Conservation (phyloP, 441 rosid species). For the Populus trichocarpa region DNA sequence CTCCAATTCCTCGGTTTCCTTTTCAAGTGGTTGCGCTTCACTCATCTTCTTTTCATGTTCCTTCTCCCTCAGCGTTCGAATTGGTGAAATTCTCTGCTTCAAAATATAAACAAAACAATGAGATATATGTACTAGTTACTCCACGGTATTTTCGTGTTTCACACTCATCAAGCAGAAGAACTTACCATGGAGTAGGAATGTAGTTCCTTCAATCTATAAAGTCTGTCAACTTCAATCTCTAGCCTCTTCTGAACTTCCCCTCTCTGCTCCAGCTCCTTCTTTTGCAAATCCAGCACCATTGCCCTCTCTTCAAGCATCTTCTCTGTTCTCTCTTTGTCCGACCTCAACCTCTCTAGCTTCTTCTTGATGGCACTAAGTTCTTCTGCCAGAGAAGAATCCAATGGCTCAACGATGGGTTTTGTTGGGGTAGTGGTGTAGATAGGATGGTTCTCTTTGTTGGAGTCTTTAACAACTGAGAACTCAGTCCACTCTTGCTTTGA, state of each 20-base stretch:
- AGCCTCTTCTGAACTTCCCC: slow-evolving; percentile 58
- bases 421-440: not conserved
- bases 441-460: slow-evolving; percentile 43
- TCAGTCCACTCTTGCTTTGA: slow-evolving; percentile 24
- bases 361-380: slow-evolving; percentile 65
- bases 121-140: not conserved
- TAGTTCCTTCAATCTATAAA: slow-evolving; percentile 68
- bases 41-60: slow-evolving; percentile 40
- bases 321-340: slow-evolving; percentile 45
- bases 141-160: not conserved
- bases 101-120: not conserved
- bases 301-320: slow-evolving; percentile 18
- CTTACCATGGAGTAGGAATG: slow-evolving; percentile 49
- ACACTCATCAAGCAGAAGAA: too few relatives aligned
- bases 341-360: slow-evolving; percentile 64
- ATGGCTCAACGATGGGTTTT: slow-evolving; percentile 20
- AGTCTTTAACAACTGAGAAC: slow-evolving; percentile 18
- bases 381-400: slow-evolving; percentile 58
- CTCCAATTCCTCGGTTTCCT: slow-evolving; percentile 24
- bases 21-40: slow-evolving; percentile 22
- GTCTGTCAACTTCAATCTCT: slow-evolving; percentile 81
- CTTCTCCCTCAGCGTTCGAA: slow-evolving; percentile 65
- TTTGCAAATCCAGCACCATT: slow-evolving; percentile 33
- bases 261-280: slow-evolving; percentile 44
- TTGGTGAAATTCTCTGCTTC: slow-evolving; percentile 55